These are phyloP conservation scores for Penicillium occitanis DNA, from an alignment of 2,329 filamentous ascomycete species.

Conservation along the genomic window DNA sequence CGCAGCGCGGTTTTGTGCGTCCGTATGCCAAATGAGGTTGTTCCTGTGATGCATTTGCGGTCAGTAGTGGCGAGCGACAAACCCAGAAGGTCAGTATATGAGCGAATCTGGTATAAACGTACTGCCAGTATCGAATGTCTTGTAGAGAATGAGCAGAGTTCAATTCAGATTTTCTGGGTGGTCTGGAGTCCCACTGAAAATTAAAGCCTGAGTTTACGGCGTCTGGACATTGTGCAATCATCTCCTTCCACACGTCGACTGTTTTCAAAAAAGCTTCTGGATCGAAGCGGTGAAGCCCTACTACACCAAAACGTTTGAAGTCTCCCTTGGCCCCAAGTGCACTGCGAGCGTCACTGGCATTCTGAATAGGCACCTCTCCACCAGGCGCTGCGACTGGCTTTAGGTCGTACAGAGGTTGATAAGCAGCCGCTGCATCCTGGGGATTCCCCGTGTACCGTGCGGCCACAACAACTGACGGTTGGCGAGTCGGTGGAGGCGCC, in stretches of 20 bases:
- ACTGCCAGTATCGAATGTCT: conserved; percentile 8
- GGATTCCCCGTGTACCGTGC: conserved; percentile 23
- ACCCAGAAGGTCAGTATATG: not conserved
- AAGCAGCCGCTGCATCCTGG: conserved; percentile 20
- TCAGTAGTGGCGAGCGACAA: not conserved
- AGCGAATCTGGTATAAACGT: not conserved
- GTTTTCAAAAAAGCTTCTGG: conserved; percentile 17
- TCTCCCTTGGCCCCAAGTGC: conserved; percentile 23
- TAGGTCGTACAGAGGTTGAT: conserved; percentile 24
- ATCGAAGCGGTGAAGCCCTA: conserved; percentile 26
- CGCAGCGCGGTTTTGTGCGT: not conserved
- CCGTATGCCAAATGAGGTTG: conserved; percentile 1
- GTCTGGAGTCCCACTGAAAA: conserved; percentile 21
- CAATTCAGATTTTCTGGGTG: not conserved
- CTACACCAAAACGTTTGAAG: conserved; percentile 25
- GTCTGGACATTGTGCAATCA: conserved; percentile 22
- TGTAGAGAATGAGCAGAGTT: not conserved
- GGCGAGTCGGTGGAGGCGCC: conserved; percentile 31
- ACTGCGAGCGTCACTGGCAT: conserved; percentile 22
- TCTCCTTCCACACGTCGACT: conserved; percentile 20
- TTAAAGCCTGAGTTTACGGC: conserved; percentile 21
- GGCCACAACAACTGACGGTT: conserved; percentile 27
- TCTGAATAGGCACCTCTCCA: conserved; percentile 15
- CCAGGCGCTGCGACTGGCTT: conserved; percentile 18
- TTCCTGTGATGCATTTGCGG: not conserved